These are phyloP conservation scores for Boletus rufocinnamomeus DNA, from an alignment of 768 basidiomycete species.

Conservation along the genomic window DNA sequence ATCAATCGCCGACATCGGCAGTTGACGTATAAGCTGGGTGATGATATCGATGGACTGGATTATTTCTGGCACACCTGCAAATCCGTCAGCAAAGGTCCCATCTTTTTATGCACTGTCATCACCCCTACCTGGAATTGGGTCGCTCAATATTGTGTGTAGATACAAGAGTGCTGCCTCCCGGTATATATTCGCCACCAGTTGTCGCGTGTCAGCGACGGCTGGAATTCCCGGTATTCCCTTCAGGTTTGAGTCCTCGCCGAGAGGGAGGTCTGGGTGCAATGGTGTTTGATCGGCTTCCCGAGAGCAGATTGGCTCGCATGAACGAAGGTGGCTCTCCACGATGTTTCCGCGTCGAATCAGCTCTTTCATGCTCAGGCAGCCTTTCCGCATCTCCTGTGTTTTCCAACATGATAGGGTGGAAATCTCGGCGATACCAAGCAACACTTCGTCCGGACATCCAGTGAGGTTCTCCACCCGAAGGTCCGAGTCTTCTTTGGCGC, in stretches of 20 bases:
- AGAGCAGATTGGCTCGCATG: constrained; percentile 36
- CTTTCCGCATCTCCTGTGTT: constrained; percentile 57
- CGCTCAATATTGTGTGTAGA: constrained; percentile 70
- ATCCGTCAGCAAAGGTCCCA: constrained; percentile 3
- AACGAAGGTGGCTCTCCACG: constrained; percentile 66
- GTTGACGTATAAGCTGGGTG: constrained; percentile 51
- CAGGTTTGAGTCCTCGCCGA: constrained; percentile 18
- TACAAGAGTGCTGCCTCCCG: constrained; percentile 67
- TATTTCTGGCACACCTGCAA: constrained; percentile 72
- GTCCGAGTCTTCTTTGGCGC: constrained; percentile 41
- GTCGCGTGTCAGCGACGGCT: constrained; percentile 5
- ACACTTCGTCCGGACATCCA: constrained; percentile 77
- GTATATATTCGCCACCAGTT: constrained; percentile 56
- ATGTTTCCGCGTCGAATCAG: constrained; percentile 70
- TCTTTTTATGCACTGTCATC: constrained; percentile 3
- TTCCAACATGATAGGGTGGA: constrained; percentile 80
- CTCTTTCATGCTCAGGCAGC: constrained; percentile 71
- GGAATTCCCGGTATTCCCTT: constrained; percentile 34
- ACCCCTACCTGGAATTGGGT: constrained; percentile 64
- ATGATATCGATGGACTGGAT: constrained; percentile 54
- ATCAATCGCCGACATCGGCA: constrained; percentile 62
- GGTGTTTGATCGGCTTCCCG: constrained; percentile 37
- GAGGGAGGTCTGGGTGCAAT: constrained; percentile 43
- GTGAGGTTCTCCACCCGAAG: constrained; percentile 67
- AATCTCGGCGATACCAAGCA: constrained; percentile 74